Evolutionary conservation across 73 alveolate genomes (phyloP).

Genomic region (Tetrahymena thermophila): DNA sequence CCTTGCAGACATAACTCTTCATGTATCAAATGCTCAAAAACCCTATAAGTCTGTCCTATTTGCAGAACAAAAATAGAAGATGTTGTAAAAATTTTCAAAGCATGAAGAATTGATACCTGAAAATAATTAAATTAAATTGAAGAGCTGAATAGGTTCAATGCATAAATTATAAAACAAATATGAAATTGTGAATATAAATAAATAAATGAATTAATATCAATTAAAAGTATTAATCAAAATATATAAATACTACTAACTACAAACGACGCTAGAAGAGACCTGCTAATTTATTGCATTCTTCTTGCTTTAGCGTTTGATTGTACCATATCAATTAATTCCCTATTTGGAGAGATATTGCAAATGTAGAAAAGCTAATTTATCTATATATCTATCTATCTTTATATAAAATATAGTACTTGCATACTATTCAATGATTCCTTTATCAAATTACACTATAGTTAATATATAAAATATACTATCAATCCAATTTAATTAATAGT

Average conservation of each 20-base stretch:
- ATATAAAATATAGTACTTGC: not conserved
- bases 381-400: not conserved
- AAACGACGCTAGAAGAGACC: not conserved
- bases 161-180: not conserved
- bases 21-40: constrained; percentile 66
- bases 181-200: not conserved
- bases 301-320: not conserved
- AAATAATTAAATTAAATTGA: too few relatives aligned
- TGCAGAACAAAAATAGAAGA: constrained; percentile 71
- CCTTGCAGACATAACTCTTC: constrained; percentile 80
- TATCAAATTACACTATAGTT: not conserved
- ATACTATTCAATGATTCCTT: not conserved
- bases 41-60: constrained; percentile 62
- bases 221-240: not conserved
- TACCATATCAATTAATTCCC: not conserved
- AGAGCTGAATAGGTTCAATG: not conserved
- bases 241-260: not conserved
- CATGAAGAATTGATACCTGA: not conserved
- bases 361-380: not conserved
- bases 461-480: not conserved
- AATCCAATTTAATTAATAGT: not conserved
- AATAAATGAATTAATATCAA: not conserved
- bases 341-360: not conserved
- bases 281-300: not conserved
- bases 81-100: constrained; percentile 60